Conservation (phyloP, 257 asterid genomes). For the Penstemon davidsonii region DNA sequence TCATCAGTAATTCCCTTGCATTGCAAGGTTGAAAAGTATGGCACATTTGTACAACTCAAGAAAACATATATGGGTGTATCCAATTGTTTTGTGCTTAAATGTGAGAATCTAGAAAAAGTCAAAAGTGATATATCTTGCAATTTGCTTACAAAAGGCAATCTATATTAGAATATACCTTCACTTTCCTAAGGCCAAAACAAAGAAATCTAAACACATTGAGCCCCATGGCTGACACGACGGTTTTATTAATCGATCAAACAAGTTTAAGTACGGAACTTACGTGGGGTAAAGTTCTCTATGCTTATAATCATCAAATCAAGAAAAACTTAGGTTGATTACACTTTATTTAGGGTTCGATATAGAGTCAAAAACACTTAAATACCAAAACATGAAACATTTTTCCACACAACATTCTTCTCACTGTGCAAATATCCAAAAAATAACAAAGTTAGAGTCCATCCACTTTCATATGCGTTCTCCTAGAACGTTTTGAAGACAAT, state of each 20-base stretch:
- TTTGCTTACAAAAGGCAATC: no score
- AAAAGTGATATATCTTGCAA: no score
- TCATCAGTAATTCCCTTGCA: no score
- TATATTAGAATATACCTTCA: no score
- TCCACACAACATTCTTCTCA: not conserved
- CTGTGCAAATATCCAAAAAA: not conserved
- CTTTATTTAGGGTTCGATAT: not conserved
- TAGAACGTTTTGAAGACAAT: not conserved
- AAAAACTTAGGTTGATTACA: not conserved
- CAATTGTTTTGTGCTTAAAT: no score
- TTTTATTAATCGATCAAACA: not conserved
- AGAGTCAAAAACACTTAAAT: not conserved
- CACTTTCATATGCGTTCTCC: not conserved
- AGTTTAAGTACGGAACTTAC: not conserved
- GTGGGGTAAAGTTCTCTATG: not conserved
- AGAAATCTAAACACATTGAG: no score
- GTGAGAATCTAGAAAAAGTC: no score
- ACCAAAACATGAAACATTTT: not conserved
- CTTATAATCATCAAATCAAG: not conserved
- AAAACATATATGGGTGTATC: no score
- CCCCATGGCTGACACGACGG: not conserved
- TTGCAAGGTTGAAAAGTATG: no score
- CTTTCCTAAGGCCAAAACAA: not conserved
- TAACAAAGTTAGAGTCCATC: not conserved
- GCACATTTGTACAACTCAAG: no score